These are phyloP conservation scores for Syzygium aqueum DNA, from an alignment of 345 rosid species.

Conservation along the genomic window DNA sequence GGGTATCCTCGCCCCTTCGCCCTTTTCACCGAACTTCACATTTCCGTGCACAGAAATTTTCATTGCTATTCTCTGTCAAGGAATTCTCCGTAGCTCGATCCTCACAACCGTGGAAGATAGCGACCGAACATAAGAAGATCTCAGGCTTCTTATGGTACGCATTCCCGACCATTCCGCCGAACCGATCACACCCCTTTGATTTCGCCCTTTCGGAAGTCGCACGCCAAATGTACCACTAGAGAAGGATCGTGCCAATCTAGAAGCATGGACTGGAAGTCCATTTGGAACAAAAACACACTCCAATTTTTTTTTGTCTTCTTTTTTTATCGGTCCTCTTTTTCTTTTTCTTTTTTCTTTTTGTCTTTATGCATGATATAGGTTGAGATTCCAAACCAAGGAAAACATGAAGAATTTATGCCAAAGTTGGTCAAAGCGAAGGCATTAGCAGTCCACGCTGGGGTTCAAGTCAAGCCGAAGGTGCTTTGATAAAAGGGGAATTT, in stretches of 20 bases:
- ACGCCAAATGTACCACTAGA: not conserved
- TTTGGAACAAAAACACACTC: not conserved
- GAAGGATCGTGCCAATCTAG: not conserved
- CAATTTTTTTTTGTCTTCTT: not conserved
- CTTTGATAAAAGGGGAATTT: not conserved
- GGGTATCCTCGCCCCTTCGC: too few species aligned
- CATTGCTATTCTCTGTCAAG: not conserved
- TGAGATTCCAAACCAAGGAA: not conserved
- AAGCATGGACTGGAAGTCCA: not conserved
- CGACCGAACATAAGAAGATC: not conserved
- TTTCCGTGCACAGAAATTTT: too few species aligned
- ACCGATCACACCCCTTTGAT: accelerated
- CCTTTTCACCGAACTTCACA: too few species aligned
- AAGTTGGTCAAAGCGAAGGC: not conserved
- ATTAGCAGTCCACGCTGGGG: not conserved
- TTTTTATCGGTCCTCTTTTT: not conserved
- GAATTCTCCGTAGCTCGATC: not conserved
- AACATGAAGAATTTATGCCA: not conserved
- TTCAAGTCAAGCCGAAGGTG: not conserved
- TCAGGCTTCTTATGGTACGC: not conserved
- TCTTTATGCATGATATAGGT: not conserved
- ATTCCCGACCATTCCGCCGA: accelerated
- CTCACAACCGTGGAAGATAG: not conserved
- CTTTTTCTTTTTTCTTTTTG: not conserved
- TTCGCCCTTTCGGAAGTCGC: not conserved